Evolutionary conservation across 2,329 filamentous ascomycete species (phyloP).

Genomic region (Aspergillus ustus): DNA sequence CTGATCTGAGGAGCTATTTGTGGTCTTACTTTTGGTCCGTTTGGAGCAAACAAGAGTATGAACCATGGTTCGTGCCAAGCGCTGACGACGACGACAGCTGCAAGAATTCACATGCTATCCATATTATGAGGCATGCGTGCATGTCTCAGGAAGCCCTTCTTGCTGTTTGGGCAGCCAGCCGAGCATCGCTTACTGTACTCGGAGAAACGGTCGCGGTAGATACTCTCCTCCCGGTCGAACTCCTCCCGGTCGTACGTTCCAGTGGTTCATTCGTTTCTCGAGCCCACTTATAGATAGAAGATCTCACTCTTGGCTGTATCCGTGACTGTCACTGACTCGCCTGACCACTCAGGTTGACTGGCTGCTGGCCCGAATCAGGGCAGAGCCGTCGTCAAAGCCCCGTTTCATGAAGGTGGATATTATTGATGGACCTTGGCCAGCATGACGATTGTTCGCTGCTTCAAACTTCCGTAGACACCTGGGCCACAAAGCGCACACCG

Average conservation of each 20-base stretch:
- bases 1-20: not conserved
- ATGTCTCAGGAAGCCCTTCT: not conserved
- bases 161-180: not conserved
- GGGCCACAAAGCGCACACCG: not conserved
- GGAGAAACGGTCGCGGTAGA: not conserved
- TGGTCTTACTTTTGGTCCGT: not conserved
- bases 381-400: not conserved
- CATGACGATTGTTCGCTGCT: not conserved
- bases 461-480: not conserved
- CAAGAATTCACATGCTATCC: not conserved
- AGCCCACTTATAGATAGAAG: not conserved
- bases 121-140: not conserved
- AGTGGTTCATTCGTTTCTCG: not conserved
- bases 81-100: not conserved
- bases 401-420: not conserved
- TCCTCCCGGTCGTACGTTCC: not conserved
- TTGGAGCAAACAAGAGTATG: not conserved
- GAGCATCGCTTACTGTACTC: not conserved
- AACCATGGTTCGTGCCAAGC: conserved; percentile 9
- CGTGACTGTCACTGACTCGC: not conserved
- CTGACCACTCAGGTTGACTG: not conserved
- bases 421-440: not conserved
- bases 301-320: not conserved
- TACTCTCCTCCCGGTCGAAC: not conserved
- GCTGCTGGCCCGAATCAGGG: not conserved